Evolutionary conservation across 768 basidiomycete genomes (phyloP).

Genomic region (Phylloporus sp.): DNA sequence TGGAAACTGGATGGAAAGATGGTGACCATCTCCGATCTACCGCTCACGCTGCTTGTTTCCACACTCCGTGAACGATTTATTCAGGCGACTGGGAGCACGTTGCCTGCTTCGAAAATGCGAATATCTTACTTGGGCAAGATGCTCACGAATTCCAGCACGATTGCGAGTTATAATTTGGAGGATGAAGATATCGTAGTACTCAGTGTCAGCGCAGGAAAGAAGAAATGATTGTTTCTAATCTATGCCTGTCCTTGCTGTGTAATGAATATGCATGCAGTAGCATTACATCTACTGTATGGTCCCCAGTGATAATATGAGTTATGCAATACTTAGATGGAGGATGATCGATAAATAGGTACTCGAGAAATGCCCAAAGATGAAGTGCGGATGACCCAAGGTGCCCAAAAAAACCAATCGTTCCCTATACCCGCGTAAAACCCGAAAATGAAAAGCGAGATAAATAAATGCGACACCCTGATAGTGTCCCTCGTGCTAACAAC

Average conservation of each 20-base stretch:
- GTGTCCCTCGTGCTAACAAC: conserved; percentile 24
- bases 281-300: too few relatives aligned
- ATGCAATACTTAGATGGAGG: conserved; percentile 17
- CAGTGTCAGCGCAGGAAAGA: conserved; percentile 72
- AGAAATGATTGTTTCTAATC: conserved; percentile 43
- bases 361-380: conserved; percentile 8
- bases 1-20: conserved; percentile 87
- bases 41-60: conserved; percentile 80
- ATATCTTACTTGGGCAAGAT: conserved; percentile 79
- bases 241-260: conserved; percentile 3
- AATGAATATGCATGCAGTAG: conserved; percentile 7
- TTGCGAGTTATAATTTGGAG: conserved; percentile 86
- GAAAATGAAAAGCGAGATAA: conserved; percentile 11
- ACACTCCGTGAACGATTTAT: conserved; percentile 88
- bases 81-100: conserved; percentile 69
- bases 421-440: conserved; percentile 13
- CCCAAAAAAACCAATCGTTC: conserved; percentile 7
- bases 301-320: conserved; percentile 15
- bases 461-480: not conserved
- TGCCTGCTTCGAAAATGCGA: conserved; percentile 77
- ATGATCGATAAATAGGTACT: conserved; percentile 10
- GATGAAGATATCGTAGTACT: conserved; percentile 83
- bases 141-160: conserved; percentile 80
- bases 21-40: conserved; percentile 77
- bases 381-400: too few relatives aligned